Evolutionary conservation across 1,284 basidiomycete genomes (phyloP), one percentile per base, ranked within the genome.

Genomic region (Stygiomarasmius scandens): DNA sequence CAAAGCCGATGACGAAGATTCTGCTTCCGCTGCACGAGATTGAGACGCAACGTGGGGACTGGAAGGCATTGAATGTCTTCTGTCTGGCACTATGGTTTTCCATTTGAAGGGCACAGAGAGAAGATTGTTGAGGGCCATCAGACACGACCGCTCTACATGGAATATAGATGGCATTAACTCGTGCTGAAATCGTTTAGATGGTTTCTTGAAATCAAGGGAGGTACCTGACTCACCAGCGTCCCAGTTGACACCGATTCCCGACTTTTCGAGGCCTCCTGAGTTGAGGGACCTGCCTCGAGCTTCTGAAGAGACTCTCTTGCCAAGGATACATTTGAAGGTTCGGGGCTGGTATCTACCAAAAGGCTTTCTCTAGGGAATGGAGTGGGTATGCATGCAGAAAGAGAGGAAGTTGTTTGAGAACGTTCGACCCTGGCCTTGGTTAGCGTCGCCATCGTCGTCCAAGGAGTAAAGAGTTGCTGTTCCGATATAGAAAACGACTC

Each of bases 101-200:
- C 84, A 87, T 54, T 74, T 68, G 4, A 72, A 68, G 9, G 80
- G 73, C 4, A 73, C 75, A 38, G 83, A 84, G 24, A 92, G 80
- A n/a, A 92, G 76, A 67, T 85, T 86, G 65, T 86, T 84, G 47
- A 92, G 74, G 0, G 87, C 88, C 76, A 84, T 86, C 22, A 92
- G 65, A 68, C 87, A 90, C 16, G 87, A 89, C 60, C 80, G 81
- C 64, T 90, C 86, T 27, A 92, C 87, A 56, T 82, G 77, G 11
- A 78, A 74, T 60, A 92, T 85, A 20, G 88, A 90, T 3, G 87
- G 84, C 62, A 87, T 74, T 27, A 91, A 72, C 63, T 89, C 85
- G 59, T 78, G 77, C 83, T 88, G 59, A 8, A 52, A 59, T 14
- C 32, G 3, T n/a, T 36, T 25, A 34, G 23, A 27, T 25, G n/a